Conservation (phyloP, 306 rosid genomes). For the Prunus fruticosa region DNA sequence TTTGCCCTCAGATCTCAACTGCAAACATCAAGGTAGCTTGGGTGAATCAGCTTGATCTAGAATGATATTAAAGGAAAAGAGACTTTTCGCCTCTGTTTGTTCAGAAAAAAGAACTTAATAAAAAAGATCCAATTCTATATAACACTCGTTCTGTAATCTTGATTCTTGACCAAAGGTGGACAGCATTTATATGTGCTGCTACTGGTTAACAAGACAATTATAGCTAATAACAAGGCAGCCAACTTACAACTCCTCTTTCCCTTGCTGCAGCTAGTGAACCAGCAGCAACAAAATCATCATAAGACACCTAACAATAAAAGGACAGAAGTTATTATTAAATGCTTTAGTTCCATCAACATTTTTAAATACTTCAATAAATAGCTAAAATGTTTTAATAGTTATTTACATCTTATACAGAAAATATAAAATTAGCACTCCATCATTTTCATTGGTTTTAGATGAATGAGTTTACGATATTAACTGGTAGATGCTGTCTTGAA, state of each 20-base stretch:
- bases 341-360: neutral
- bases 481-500: neutral
- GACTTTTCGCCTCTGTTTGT: neutral
- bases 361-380: neutral
- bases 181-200: neutral
- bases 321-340: neutral
- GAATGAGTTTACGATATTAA: neutral
- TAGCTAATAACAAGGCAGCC: conserved; percentile 16
- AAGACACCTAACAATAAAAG: conserved; percentile 65
- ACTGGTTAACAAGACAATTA: neutral
- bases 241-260: conserved; percentile 93
- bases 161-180: neutral
- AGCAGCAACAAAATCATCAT: conserved; percentile 76
- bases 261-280: conserved; percentile 91
- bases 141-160: neutral
- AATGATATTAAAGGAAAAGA: neutral
- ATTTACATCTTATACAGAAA: neutral
- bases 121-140: too few species aligned
- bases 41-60: neutral
- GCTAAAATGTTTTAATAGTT: neutral
- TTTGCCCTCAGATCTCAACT: conserved; percentile 96
- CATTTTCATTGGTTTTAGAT: neutral
- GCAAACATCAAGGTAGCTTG: conserved; percentile 31
- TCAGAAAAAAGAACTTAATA: neutral
- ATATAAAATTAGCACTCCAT: neutral